A percentile compares a stretch with the other conserved stretches of the same genome.
Conservation (phyloP, 345 rosid species). For the Eucalyptus regnans region DNA sequence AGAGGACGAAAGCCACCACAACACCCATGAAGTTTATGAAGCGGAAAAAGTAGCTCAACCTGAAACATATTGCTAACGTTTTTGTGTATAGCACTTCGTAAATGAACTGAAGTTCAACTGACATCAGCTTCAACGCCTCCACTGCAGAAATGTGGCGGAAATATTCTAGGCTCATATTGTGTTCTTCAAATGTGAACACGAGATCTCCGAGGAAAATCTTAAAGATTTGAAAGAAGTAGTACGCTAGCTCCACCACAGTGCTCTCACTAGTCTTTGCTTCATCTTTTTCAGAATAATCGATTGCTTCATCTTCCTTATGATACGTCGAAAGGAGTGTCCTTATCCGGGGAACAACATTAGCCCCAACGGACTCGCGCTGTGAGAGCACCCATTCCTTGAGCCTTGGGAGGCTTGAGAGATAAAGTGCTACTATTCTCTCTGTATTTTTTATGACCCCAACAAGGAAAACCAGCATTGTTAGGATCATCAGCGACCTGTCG, state of each 20-base stretch:
- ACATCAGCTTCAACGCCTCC: accelerated
- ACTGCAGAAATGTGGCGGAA: neutral
- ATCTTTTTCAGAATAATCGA: neutral
- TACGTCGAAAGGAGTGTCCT: too few species aligned
- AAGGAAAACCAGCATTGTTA: neutral
- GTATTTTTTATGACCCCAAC: neutral
- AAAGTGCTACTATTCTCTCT: neutral
- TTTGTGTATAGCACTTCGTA: accelerated
- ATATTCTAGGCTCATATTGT: accelerated
- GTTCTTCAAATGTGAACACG: accelerated
- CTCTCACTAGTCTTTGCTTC: neutral
- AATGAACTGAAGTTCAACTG: neutral
- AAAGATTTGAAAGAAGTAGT: neutral
- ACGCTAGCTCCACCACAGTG: neutral
- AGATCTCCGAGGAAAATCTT: neutral
- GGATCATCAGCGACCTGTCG: neutral
- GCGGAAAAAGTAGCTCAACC: neutral
- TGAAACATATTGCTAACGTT: neutral
- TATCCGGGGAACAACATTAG: too few species aligned
- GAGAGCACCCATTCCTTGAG: neutral
- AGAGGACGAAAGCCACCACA: neutral
- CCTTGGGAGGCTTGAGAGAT: neutral
- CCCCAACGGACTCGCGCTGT: too few species aligned
- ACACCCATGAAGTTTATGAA: accelerated
- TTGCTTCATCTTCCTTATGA: too few species aligned